Percentiles rank a stretch among this genome's conserved stretches.
phyloP scores from a whole-genome alignment of 768 basidiomycete species.

The Pulveroboletus sp. region DNA sequence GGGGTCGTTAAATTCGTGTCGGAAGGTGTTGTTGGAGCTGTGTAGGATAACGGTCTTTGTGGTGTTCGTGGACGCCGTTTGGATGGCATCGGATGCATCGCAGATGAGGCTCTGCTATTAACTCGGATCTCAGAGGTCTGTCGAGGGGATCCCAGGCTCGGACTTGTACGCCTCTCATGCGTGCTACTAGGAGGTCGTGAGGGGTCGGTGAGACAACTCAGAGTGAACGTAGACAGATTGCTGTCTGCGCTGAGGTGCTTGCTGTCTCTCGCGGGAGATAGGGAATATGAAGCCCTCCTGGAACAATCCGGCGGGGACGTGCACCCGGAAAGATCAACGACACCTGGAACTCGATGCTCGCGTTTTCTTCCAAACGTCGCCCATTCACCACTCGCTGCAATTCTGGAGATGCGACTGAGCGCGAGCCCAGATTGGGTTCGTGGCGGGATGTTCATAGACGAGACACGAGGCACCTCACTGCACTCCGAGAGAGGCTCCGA shows the following conservation, averaged over 20 bases:
- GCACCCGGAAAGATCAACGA: slow-evolving; percentile 12
- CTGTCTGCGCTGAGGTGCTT: slow-evolving; percentile 17
- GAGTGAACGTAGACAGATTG: slow-evolving; percentile 15
- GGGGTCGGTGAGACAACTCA: slow-evolving; percentile 15
- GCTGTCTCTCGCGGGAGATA: slow-evolving; percentile 15
- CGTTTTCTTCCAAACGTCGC: slow-evolving; percentile 34
- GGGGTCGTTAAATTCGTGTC: slow-evolving; percentile 22
- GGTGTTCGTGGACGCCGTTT: slow-evolving; percentile 24
- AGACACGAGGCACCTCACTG: background rate
- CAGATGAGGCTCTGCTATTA: slow-evolving; percentile 29
- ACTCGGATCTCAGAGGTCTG: slow-evolving; percentile 15
- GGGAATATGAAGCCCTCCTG: slow-evolving; percentile 15
- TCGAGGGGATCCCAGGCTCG: slow-evolving; percentile 15
- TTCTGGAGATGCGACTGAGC: slow-evolving; percentile 17
- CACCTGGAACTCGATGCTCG: slow-evolving; percentile 11
- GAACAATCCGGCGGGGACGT: slow-evolving; percentile 9
- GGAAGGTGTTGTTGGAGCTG: slow-evolving; percentile 13
- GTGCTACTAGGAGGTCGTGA: slow-evolving; percentile 12
- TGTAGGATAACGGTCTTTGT: slow-evolving; percentile 19
- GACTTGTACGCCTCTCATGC: slow-evolving; percentile 8
- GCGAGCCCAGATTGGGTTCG: slow-evolving; percentile 9
- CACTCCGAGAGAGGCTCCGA: background rate
- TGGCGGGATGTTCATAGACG: slow-evolving; percentile 8
- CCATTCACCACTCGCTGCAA: slow-evolving; percentile 26
- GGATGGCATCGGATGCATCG: slow-evolving; percentile 26